phyloP scores from a whole-genome alignment of 2,329 filamentous ascomycete genomes.

The Tolypocladium guangdongense region DNA sequence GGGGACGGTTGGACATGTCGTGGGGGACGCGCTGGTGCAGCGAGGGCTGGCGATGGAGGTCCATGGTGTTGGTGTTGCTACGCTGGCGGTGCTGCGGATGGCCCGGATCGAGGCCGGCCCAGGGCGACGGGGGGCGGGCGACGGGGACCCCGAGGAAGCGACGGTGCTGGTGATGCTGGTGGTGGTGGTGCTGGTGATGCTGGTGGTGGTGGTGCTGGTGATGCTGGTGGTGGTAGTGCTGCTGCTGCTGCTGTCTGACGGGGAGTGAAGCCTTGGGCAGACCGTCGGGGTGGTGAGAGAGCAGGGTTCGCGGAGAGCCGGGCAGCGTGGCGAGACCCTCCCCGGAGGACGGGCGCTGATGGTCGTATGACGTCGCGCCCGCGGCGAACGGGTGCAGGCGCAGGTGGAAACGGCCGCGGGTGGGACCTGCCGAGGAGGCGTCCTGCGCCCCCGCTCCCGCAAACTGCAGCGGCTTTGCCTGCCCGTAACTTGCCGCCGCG shows the following conservation, averaged over 20 bases:
- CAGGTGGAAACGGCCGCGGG: conserved; percentile 18
- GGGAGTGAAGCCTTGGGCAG: background rate
- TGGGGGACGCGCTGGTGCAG: conserved; percentile 42
- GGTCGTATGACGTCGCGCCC: conserved; percentile 6
- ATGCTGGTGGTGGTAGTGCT: background rate
- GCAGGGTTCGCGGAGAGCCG: background rate
- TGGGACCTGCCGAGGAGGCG: conserved; percentile 43
- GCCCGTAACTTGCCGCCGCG: background rate
- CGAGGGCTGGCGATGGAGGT: conserved; percentile 8
- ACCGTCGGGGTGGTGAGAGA: background rate
- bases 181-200: background rate
- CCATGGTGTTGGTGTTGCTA: conserved; percentile 5
- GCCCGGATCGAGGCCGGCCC: background rate
- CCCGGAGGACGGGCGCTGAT: background rate
- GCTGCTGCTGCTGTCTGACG: background rate
- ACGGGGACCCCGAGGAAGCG: background rate
- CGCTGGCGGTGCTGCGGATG: background rate
- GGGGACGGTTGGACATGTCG: conserved; percentile 53
- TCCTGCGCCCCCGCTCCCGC: background rate
- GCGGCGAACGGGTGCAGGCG: conserved; percentile 29
- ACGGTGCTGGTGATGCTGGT: background rate
- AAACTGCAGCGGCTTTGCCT: background rate
- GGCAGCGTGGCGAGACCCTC: background rate
- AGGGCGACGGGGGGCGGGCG: background rate
- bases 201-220: background rate